Base-by-base conservation (phyloP, 1,284 basidiomycete genomes). In the Pseudozyma sp. region DNA sequence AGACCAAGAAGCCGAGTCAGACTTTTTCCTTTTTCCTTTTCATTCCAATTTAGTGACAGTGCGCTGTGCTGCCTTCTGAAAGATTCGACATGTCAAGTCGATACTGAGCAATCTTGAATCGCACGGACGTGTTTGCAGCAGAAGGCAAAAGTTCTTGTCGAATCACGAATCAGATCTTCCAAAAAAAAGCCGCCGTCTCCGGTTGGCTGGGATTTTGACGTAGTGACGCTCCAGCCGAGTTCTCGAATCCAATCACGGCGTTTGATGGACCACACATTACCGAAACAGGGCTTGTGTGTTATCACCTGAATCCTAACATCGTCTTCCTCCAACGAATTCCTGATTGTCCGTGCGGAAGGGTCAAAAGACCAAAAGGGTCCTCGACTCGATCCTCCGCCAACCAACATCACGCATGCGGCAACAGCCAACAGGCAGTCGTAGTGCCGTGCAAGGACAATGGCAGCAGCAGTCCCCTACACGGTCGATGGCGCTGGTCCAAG, bases 401-500 rank as follows among this genome's bases (percentile, higher is more conserved):
- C 13, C 40, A 42, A 16, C 3, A 17, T 7, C 51, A 53, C 14
- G 33, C 37, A 17, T 13, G 33, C 47, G 9, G 8, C 7, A 6
- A 24, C 7, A 8, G 2, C 7, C 7, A 6, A 24, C 7, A 8
- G 17, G 40, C 35, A 39, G 29, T 44, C 42, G 13, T 42, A 3
- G 42, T 7, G 37, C 45, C 54, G 3, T 53, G 11, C n/a, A 5
- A 1, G 24, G 7, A 43, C 16, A 42, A 68, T 58, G 66, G 55
- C 55, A 10, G 37, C 48, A 17, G 24, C 67, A 14, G 30, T 39
- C 13, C 61, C 62, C 34, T 63, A 68, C 46, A 64, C 19, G 35
- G 54, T 62, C 45, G 59, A 65, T 43, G 68, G 57, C 19, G 46
- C 46, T 30, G 58, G 62, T n/a, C 64, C 53, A 14, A 59, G 53